Percentiles rank a stretch among this genome's conserved stretches.
phyloP scores from a whole-genome alignment of 2,329 filamentous ascomycete genomes.

The Shiraia sp. region DNA sequence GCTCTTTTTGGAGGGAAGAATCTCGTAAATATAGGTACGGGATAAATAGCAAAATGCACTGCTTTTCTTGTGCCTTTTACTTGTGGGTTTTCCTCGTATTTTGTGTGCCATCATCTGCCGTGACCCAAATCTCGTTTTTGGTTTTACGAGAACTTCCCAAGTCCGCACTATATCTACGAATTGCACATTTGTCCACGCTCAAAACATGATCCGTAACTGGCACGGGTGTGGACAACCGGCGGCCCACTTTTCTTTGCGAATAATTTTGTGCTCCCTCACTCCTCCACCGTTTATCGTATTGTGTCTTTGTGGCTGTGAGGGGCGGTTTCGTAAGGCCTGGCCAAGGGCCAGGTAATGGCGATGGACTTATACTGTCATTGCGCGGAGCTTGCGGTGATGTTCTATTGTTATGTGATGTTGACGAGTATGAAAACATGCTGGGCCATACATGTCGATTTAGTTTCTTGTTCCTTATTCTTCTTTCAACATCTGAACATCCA shows the following conservation, averaged over 20 bases:
- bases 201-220: conserved; percentile 11
- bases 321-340: no score
- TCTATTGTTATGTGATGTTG: no score
- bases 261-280: conserved; percentile 8
- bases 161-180: not conserved
- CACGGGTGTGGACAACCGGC: conserved; percentile 10
- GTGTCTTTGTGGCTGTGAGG: not conserved
- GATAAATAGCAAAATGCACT: conserved; percentile 16
- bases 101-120: not conserved
- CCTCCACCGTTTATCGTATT: conserved; percentile 8
- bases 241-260: conserved; percentile 2
- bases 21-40: conserved; percentile 11
- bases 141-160: no score
- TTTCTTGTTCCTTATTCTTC: no score
- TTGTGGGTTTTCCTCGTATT: not conserved
- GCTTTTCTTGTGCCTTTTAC: conserved; percentile 7
- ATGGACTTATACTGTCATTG: no score
- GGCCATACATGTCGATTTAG: no score
- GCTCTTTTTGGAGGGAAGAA: conserved; percentile 7
- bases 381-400: no score
- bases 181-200: not conserved
- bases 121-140: not conserved
- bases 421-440: no score
- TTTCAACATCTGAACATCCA: no score
- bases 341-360: no score